phyloP scores from a whole-genome alignment of 2,329 filamentous ascomycete genomes.

The Scedosporium apiospermum region DNA sequence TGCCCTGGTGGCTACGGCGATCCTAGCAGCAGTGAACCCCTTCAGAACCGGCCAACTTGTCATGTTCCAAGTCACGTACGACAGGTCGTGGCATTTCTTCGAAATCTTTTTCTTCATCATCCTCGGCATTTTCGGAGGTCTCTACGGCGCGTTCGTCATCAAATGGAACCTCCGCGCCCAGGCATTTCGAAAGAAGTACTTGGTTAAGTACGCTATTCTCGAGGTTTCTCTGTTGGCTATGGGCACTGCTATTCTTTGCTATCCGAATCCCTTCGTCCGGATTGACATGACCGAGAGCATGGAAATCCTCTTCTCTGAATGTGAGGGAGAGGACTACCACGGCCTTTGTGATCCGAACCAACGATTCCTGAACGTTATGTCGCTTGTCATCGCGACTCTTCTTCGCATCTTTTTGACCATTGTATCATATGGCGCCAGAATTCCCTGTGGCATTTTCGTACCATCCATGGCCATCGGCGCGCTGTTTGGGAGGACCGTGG shows the following conservation, averaged over 20 bases:
- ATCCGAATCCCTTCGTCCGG: slow-evolving; percentile 86
- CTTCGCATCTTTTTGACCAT: slow-evolving; percentile 80
- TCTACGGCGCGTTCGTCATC: slow-evolving; percentile 95
- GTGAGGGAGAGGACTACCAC: slow-evolving; percentile 84
- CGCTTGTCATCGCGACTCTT: slow-evolving; percentile 68
- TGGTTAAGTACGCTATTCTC: slow-evolving; percentile 72
- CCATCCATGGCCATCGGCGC: slow-evolving; percentile 97
- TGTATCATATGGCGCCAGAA: slow-evolving; percentile 95
- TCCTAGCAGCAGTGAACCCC: slow-evolving; percentile 91
- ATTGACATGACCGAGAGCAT: slow-evolving; percentile 99
- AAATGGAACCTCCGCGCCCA: slow-evolving; percentile 93
- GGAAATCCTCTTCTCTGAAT: slow-evolving; percentile 94
- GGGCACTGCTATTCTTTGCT: slow-evolving; percentile 84
- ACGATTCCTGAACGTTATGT: slow-evolving; percentile 68
- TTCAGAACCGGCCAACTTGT: slow-evolving; percentile 95
- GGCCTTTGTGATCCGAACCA: slow-evolving; percentile 75
- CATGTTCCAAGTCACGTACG: slow-evolving; percentile 98
- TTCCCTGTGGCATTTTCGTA: slow-evolving; percentile 95
- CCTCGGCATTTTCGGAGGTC: slow-evolving; percentile 83
- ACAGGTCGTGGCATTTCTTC: slow-evolving; percentile 96
- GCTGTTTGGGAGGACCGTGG: slow-evolving; percentile 86
- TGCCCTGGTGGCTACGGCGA: slow-evolving; percentile 86
- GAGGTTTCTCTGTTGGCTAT: slow-evolving; percentile 79
- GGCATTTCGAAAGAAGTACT: slow-evolving; percentile 87
- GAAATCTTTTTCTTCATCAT: slow-evolving; percentile 88